These are phyloP conservation scores for Didymella lethalis DNA, from an alignment of 2,329 filamentous ascomycete genomes.

Conservation along the genomic window DNA sequence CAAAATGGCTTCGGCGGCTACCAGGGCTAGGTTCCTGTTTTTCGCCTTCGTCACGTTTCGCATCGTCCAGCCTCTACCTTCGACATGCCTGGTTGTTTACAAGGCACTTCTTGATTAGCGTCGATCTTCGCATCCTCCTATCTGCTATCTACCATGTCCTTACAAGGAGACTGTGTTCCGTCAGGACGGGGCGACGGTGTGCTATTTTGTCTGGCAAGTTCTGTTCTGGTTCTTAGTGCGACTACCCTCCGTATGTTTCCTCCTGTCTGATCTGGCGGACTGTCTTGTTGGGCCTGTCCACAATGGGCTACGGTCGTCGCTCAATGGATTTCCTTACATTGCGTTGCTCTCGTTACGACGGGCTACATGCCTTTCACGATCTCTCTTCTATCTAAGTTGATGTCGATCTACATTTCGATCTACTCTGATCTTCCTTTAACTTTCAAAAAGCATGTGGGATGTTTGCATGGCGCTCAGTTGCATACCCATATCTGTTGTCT, in stretches of 20 bases:
- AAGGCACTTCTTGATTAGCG: constrained; percentile 50
- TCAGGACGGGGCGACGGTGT: constrained; percentile 39
- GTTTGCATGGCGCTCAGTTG: constrained; percentile 21
- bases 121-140: constrained; percentile 42
- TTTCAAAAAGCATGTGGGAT: constrained; percentile 26
- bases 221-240: constrained; percentile 31
- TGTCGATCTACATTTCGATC: constrained; percentile 24
- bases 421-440: constrained; percentile 29
- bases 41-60: constrained; percentile 38
- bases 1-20: constrained; percentile 67
- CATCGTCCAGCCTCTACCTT: constrained; percentile 42
- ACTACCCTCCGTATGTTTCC: constrained; percentile 40
- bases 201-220: constrained; percentile 25
- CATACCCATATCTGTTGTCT: constrained; percentile 24
- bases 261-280: constrained; percentile 20
- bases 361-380: constrained; percentile 14
- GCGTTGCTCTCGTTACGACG: constrained; percentile 22
- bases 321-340: constrained; percentile 40
- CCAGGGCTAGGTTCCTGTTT: constrained; percentile 58
- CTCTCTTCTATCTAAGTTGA: constrained; percentile 23
- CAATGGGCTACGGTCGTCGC: constrained; percentile 29
- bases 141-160: constrained; percentile 46
- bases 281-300: constrained; percentile 36
- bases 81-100: constrained; percentile 48
- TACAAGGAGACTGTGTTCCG: constrained; percentile 36